phyloP scores from a whole-genome alignment of 75 land plant genomes.

The Pseudotsuga menziesii region DNA sequence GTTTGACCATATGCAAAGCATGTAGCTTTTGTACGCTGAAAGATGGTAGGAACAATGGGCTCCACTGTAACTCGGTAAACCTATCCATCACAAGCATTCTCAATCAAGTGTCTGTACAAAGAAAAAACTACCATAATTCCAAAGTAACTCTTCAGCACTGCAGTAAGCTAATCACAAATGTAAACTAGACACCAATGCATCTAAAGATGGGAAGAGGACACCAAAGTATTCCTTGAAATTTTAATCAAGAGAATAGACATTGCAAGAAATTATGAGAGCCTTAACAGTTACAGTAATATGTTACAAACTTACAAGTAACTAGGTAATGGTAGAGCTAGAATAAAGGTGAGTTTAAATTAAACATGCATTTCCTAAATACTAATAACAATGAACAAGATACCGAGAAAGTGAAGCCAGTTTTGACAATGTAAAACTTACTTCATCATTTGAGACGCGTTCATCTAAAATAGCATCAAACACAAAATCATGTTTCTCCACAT shows the following conservation, averaged over 20 bases:
- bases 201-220: background rate
- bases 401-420: background rate
- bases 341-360: background rate
- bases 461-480: constrained; percentile 96
- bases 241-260: background rate
- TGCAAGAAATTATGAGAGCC: background rate
- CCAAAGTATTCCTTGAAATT: background rate
- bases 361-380: background rate
- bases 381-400: background rate
- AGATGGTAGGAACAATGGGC: constrained; percentile 92
- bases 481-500: constrained; percentile 98
- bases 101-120: background rate
- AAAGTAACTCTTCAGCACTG: background rate
- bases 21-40: constrained; percentile 96
- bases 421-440: constrained; percentile 38
- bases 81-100: constrained; percentile 33
- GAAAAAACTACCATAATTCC: background rate
- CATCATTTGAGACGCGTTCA: constrained; percentile 90
- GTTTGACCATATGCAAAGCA: constrained; percentile 99
- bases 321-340: constrained; percentile 4
- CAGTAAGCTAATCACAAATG: background rate
- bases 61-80: constrained; percentile 93
- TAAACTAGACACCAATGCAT: background rate
- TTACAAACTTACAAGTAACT: background rate
- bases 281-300: background rate